Evolutionary conservation across 768 basidiomycete genomes (phyloP), one percentile per base, ranked within the genome.

Genomic region (Coprinopsis cinerea): DNA sequence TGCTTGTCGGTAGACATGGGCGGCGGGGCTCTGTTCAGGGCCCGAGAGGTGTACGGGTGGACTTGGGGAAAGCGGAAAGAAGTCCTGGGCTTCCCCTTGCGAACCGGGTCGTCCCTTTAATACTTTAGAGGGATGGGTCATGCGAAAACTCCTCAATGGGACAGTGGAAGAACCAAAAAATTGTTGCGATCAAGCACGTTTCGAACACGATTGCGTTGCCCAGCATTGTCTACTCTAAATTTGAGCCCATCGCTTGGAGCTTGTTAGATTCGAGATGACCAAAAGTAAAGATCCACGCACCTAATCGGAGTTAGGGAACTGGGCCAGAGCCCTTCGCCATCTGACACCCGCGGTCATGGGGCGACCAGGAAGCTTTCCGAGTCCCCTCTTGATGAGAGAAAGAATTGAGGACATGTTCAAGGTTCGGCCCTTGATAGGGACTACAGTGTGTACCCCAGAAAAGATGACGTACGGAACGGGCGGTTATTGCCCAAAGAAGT

Each of bases 1-100:
- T 37, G 18, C 13, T 28, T 22, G 34, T 45, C 49, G 15, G 10
- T 22, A 34, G 66, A n/a, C 49, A 43, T 43, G 10, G 36, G 9
- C 17, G 18, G 30, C 30, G 9, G n/a, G n/a, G 23, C 11, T 39
- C 11, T 43, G 5, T 24, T 25, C 10, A 17, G 17, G 10, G 30
- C 9, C 41, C 18, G 41, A 24, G 23, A n/a, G n/a, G n/a, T n/a
- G n/a, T n/a, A 25, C 36, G 6, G 36, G 10, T 9, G 9, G 36
- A 18, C 9, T 25, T 11, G 22, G 10, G 41, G 20, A 4, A 23
- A 25, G 23, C 22, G 41, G 18, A 24, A 25, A 43, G 41, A 43
- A 43, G 41, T 23, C 41, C 20, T 23, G 24, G 23, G 22, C 9
- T 25, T 23, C 22, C 9, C n/a, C n/a, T 25, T 18, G 13, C 22